A percentile compares a stretch with the other conserved stretches of the same genome.
Conservation (phyloP, 2,329 filamentous ascomycete species). For the Aspergillus neotritici region DNA sequence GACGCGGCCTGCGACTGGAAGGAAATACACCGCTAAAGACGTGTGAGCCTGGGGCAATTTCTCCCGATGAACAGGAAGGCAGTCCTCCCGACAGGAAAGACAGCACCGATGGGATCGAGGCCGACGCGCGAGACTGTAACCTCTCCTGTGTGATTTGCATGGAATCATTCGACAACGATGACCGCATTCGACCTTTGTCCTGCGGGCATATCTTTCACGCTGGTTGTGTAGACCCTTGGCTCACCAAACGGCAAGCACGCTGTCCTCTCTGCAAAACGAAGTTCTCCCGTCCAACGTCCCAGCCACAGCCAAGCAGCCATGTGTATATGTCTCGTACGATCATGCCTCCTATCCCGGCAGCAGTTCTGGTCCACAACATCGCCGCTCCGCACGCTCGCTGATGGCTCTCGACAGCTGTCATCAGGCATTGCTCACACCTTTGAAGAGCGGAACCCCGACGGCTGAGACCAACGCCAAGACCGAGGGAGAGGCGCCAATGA, state of each 20-base stretch:
- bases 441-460: background rate
- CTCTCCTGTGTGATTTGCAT: conserved; percentile 80
- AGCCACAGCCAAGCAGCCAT: background rate
- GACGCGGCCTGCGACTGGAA: no score
- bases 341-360: no score
- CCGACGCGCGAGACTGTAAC: conserved; percentile 2
- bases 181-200: conserved; percentile 85
- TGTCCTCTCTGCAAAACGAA: conserved; percentile 81
- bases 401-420: no score
- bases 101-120: background rate
- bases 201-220: conserved; percentile 98
- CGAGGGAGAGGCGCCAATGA: no score
- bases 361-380: no score
- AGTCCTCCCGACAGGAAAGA: background rate
- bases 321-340: no score
- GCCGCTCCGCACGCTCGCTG: no score
- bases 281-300: background rate
- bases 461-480: background rate
- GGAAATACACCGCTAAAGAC: no score
- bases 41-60: no score
- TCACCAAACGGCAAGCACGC: conserved; percentile 87
- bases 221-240: conserved; percentile 90
- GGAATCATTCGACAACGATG: conserved; percentile 84
- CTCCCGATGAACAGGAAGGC: background rate
- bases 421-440: no score